Evolutionary conservation across 139 green algal genomes (phyloP), one percentile per base, ranked within the genome.

Genomic region (Chlamydomonas schloesseri): DNA sequence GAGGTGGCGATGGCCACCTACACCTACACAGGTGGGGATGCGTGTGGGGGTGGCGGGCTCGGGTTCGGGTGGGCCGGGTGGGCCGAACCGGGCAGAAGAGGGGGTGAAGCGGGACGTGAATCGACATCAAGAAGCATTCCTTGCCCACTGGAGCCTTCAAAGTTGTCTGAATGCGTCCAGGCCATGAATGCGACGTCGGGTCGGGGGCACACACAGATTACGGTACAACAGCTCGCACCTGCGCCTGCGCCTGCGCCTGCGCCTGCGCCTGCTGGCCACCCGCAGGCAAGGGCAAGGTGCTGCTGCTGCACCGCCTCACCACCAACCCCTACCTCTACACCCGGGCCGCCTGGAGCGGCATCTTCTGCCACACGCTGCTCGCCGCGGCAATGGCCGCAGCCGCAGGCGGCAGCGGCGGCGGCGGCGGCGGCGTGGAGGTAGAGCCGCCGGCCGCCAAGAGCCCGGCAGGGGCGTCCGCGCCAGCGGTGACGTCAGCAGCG

Each of bases 241-340:
- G n/a, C n/a, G n/a, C n/a, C n/a, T n/a, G n/a, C n/a, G n/a, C n/a
- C n/a, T n/a, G n/a, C n/a, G n/a, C n/a, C 31, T n/a, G 31, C 60
- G 13, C 3, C 28, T 23, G 3, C 28, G 24, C 3, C 28, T 68
- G 60, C 26, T 68, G 2, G 11, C 11, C 28, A 23, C 23, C 28
- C 20, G 73, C 79, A 85, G 79, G 79, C 50, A 14, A 21, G 6
- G 65, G 67, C 67, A n/a, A n/a, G 20, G 68, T 86, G 18, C 80
- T 20, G 50, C 68, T 86, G 53, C 31, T 86, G 28, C 68, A 86
- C 53, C 21, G 31, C n/a, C 46, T 86, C 50, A 42, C 50, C 31
- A 20, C 20, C 80, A 86, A 86, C 69, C 80, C 80, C 29, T 78
- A 78, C 68, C 80, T 86, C 33, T 77, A 42, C 80, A 86, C 68